Conservation (phyloP, 176 grass and related monocot genomes). For the Musa beccarii region DNA sequence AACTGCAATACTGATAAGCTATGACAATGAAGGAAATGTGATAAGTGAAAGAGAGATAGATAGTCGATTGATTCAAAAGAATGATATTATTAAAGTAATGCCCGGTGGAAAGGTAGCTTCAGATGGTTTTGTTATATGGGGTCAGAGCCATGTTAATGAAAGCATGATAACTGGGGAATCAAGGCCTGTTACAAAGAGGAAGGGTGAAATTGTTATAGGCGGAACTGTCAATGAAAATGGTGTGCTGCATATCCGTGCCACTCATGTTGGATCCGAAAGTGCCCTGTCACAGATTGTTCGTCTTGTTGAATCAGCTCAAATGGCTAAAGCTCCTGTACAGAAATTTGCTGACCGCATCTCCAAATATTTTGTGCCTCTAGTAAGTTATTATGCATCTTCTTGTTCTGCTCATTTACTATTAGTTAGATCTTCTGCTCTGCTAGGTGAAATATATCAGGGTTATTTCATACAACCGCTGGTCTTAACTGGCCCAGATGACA, state of each 20-base stretch:
- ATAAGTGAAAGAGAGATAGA: conserved; percentile 72
- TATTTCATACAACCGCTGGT: too few species aligned
- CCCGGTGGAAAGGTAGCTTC: conserved; percentile 87
- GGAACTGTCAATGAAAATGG: conserved; percentile 94
- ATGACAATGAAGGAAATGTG: conserved; percentile 51
- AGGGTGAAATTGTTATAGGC: conserved; percentile 79
- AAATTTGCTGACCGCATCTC: conserved; percentile 95
- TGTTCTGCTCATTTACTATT: not conserved
- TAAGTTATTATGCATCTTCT: conserved; percentile 20
- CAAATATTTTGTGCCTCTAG: conserved; percentile 78
- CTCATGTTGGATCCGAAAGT: conserved; percentile 85
- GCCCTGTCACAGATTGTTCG: conserved; percentile 88
- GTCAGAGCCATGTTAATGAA: conserved; percentile 95
- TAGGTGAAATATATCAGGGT: not conserved
- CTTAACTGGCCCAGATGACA: too few species aligned
- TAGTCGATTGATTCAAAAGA: conserved; percentile 89
- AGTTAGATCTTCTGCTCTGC: not conserved
- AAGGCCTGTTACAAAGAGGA: conserved; percentile 70
- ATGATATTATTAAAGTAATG: conserved; percentile 88
- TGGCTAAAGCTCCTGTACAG: conserved; percentile 96
- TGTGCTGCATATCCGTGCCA: conserved; percentile 76
- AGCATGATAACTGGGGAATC: conserved; percentile 98
- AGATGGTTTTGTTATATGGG: conserved; percentile 88
- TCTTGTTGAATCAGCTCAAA: conserved; percentile 80
- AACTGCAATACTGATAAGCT: conserved; percentile 55